Evolutionary conservation across 1,139 yeast genomes (phyloP), one percentile per base, ranked within the genome.

Genomic region (Pichia sp.): DNA sequence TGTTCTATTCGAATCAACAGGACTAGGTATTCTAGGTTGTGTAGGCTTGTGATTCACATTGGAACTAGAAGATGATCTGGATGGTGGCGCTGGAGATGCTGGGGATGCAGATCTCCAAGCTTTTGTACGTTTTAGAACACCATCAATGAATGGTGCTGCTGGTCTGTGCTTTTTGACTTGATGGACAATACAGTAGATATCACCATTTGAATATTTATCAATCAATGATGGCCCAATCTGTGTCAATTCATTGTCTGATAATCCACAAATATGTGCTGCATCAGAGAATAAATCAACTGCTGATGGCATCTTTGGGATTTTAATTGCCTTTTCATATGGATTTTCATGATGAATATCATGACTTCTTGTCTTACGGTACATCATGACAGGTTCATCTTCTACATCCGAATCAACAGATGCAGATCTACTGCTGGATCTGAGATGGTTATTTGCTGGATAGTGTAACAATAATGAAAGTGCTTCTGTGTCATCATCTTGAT

Each of bases 381-480:
- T 39, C 34, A 48, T 33, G 2, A 42, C 12, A 4, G 39, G 39
- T 38, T 45, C 32, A 10, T 35, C 34, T 9, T 31, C 24, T 8
- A 17, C 21, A 6, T 40, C 41, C 10, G 22, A 14, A 18, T 40
- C 44, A 11, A 38, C 30, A 10, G 44, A 38, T 4, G 33, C 21
- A 2, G 37, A 36, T 12, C 42, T 27, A 22, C 37, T 35, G 4
- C 36, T 12, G 17, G 40, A 31, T 5, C 7, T 7, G 20, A 8
- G 4, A 6, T 33, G 17, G 18, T 34, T 30, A 36, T 40, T 34
- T 10, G 69, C 65, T 1, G 86, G 85, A 58, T 81, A 83, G 60
- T 82, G 88, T 42, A 84, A 66, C 31, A 84, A 62, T 27, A 81
- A 55, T 33, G 77, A 76, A 31, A 84, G 67, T 4, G 82, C 72